A percentile compares a stretch with the other conserved stretches of the same genome.
Evolutionary conservation across 805 yeast species (phyloP).

Genomic region (Metschnikowia bowlesiae): DNA sequence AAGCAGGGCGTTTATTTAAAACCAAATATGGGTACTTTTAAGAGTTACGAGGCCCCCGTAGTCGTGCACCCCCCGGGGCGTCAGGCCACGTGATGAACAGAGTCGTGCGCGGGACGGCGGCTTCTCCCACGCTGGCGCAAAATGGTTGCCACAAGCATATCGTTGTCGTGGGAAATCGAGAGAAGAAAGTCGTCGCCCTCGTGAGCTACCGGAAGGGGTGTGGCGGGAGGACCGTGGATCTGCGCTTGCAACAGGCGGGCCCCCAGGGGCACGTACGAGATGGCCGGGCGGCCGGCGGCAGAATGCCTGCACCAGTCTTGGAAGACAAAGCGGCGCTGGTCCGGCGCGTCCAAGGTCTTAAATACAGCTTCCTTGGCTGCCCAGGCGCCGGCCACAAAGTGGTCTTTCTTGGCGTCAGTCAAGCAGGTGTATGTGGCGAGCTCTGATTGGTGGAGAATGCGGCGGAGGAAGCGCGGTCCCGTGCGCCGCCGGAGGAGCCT

Average conservation of each 20-base stretch:
- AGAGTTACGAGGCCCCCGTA: too few species aligned
- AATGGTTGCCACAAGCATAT: constrained; percentile 52
- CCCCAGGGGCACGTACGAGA: constrained; percentile 18
- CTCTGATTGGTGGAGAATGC: constrained; percentile 54
- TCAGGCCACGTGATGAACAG: too few species aligned
- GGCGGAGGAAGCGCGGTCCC: constrained; percentile 24
- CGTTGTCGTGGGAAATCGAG: constrained; percentile 65
- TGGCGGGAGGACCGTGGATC: background rate
- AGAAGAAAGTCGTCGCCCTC: constrained; percentile 46
- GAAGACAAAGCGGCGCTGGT: constrained; percentile 53
- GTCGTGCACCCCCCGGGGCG: too few species aligned
- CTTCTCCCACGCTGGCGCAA: constrained; percentile 30
- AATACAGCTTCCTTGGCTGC: constrained; percentile 71
- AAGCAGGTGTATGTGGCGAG: constrained; percentile 23
- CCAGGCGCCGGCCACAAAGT: constrained; percentile 57
- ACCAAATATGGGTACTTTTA: too few species aligned
- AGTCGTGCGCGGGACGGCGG: background rate
- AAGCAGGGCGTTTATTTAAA: too few species aligned
- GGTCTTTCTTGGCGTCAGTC: constrained; percentile 16
- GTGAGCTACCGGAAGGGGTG: background rate
- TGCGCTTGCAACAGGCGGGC: too few species aligned
- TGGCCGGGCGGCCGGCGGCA: constrained; percentile 43
- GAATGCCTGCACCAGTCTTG: constrained; percentile 53
- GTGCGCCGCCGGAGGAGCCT: constrained; percentile 28
- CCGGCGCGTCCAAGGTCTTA: constrained; percentile 48